A percentile compares a stretch with the other conserved stretches of the same genome.
phyloP scores from a whole-genome alignment of 2,329 filamentous ascomycete species.

The Penicillium sp. region DNA sequence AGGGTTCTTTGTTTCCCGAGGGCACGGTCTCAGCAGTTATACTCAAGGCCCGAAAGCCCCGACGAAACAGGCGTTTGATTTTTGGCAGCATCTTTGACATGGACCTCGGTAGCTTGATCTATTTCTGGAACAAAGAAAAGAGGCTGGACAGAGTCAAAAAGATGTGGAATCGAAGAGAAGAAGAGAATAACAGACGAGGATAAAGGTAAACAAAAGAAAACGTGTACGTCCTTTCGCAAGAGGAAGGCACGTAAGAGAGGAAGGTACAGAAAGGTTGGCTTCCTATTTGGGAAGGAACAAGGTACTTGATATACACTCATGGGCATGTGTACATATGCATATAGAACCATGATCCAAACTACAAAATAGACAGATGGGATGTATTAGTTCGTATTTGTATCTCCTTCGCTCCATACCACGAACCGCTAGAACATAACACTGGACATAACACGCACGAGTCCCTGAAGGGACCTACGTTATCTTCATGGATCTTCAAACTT shows the following conservation, averaged over 20 bases:
- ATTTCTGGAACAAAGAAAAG: constrained; percentile 10
- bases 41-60: not conserved
- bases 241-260: not conserved
- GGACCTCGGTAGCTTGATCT: not conserved
- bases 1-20: constrained; percentile 1
- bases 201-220: not conserved
- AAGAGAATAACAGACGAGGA: not conserved
- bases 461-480: constrained; percentile 4
- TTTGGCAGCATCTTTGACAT: not conserved
- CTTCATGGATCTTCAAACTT: constrained; percentile 14
- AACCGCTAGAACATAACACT: constrained; percentile 17
- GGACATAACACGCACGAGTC: constrained; percentile 17
- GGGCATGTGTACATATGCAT: not conserved
- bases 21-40: not conserved
- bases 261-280: not conserved
- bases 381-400: constrained; percentile 27
- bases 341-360: not conserved
- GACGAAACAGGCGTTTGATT: not conserved
- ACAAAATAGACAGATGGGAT: constrained; percentile 8
- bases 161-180: not conserved
- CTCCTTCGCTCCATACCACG: constrained; percentile 13
- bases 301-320: not conserved
- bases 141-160: not conserved
- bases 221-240: not conserved
- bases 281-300: constrained; percentile 3